Evolutionary conservation across 441 rosid genomes (phyloP), one percentile per base, ranked within the genome.

Genomic region (Syzygium syzygioides): DNA sequence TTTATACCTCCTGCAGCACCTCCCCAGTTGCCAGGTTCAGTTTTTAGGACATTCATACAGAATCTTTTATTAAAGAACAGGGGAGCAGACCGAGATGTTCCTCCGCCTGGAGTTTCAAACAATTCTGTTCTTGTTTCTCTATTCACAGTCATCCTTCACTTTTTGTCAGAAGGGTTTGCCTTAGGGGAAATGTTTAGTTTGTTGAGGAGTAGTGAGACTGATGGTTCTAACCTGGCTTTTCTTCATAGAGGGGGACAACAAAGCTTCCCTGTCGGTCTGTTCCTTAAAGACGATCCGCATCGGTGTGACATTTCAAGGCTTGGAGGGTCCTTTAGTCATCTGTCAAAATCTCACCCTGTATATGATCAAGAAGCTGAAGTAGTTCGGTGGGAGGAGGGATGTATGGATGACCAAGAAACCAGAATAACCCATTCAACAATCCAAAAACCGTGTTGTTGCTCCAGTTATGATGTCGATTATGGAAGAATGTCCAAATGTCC

Each of bases 401-500:
- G 95, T 92, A 91, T 95, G 98, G 99, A 98, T 92, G 99, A 94
- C 87, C 96, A 95, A 91, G 96, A 94, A 89, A 92, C 92, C 87
- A 95, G 96, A 91, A 94, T 96, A 80, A 95, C 98, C 83, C 99
- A 98, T 91, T 92, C 89, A 79, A 96, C 99, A 55, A 87, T 88
- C 86, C 96, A 93, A 92, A 98, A 96, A 91, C 99, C 99, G 68
- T 98, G 99, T 92, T 98, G 99, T 92, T 98, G 99, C 93, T 94
- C 96, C 88, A 93, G 94, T 92, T 93, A 92, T 92, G 99, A 98
- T 79, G 88, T 91, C 88, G 99, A 98, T 87, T 93, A 94, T 76
- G 92, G 93, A 37, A 98, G 94, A 94, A 93, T 93, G 86, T 94
- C 92, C 54, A 97, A 95, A 88, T 92, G 92, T 93, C 95, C 96